A percentile compares a stretch with the other conserved stretches of the same genome.
Evolutionary conservation across 2,329 filamentous ascomycete genomes (phyloP).

Genomic region (Pestalotiopsis sp.): DNA sequence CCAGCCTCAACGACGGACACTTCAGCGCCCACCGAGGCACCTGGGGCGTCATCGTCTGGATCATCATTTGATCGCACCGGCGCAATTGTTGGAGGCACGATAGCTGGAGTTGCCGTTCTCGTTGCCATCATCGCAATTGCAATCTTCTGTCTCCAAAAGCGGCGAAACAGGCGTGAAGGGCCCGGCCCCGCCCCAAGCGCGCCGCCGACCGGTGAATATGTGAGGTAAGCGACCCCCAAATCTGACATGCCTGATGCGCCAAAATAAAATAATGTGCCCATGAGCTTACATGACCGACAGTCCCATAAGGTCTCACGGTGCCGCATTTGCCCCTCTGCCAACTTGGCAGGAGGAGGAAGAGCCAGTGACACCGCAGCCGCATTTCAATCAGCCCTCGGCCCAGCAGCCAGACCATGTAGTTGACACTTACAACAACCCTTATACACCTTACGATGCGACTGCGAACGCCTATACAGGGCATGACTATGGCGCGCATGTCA

Average conservation of each 20-base stretch:
- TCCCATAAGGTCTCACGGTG: slow-evolving; percentile 33
- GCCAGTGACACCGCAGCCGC: slow-evolving; percentile 29
- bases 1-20: slow-evolving; percentile 14
- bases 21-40: slow-evolving; percentile 1
- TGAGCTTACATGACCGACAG: slow-evolving; percentile 17
- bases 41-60: slow-evolving; percentile 19
- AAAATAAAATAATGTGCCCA: not conserved
- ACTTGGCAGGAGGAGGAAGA: slow-evolving; percentile 35
- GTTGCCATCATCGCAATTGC: slow-evolving; percentile 43
- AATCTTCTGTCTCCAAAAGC: slow-evolving; percentile 48
- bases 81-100: slow-evolving; percentile 56
- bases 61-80: slow-evolving; percentile 41
- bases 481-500: slow-evolving; percentile 14
- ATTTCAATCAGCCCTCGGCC: slow-evolving; percentile 13
- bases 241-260: not conserved
- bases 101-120: slow-evolving; percentile 54
- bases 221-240: slow-evolving; percentile 37
- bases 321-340: slow-evolving; percentile 41
- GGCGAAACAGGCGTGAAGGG: slow-evolving; percentile 43
- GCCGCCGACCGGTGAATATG: slow-evolving; percentile 40
- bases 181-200: slow-evolving; percentile 38
- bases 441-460: not conserved
- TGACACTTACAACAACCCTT: not conserved
- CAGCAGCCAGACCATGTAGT: not conserved
- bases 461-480: slow-evolving; percentile 3